phyloP scores from a whole-genome alignment of 768 basidiomycete species.

The Dioszegia aurantiaca region DNA sequence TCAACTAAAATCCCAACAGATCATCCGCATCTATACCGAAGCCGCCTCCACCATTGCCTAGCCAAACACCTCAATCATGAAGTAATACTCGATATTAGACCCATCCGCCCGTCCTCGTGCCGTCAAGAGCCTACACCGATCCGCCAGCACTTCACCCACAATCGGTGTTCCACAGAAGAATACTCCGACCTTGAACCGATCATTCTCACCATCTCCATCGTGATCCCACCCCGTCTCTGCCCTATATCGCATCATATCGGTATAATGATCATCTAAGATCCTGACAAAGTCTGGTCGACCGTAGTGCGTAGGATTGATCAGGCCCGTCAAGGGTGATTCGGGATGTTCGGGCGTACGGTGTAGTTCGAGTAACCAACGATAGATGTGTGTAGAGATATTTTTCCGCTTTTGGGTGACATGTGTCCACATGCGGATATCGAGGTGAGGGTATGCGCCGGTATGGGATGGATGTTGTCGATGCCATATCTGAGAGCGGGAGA shows the following conservation, averaged over 20 bases:
- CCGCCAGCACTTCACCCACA: constrained; percentile 28
- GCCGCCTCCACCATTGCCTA: constrained; percentile 2
- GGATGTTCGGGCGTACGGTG: constrained; percentile 28
- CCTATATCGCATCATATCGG: constrained; percentile 24
- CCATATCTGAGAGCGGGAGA: constrained; percentile 24
- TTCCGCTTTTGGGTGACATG: constrained; percentile 31
- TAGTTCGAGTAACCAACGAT: constrained; percentile 28
- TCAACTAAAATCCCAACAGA: too few relatives aligned
- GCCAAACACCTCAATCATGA: constrained; percentile 32
- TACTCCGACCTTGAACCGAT: constrained; percentile 29
- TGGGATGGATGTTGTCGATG: constrained; percentile 15
- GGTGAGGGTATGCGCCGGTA: constrained; percentile 16
- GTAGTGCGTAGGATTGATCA: constrained; percentile 27
- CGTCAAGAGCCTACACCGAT: constrained; percentile 26
- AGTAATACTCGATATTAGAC: constrained; percentile 22
- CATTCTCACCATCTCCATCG: constrained; percentile 7
- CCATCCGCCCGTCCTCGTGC: constrained; percentile 21
- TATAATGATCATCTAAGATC: constrained; percentile 30
- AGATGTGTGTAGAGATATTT: constrained; percentile 23
- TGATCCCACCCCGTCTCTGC: constrained; percentile 12
- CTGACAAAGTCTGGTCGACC: constrained; percentile 30
- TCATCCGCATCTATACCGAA: too few relatives aligned
- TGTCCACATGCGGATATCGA: constrained; percentile 27
- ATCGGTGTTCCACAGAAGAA: constrained; percentile 33
- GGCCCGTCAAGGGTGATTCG: constrained; percentile 25